Evolutionary conservation across 805 yeast species (phyloP), one percentile per base, ranked within the genome.

Genomic region (Candida ascalaphidarum): DNA sequence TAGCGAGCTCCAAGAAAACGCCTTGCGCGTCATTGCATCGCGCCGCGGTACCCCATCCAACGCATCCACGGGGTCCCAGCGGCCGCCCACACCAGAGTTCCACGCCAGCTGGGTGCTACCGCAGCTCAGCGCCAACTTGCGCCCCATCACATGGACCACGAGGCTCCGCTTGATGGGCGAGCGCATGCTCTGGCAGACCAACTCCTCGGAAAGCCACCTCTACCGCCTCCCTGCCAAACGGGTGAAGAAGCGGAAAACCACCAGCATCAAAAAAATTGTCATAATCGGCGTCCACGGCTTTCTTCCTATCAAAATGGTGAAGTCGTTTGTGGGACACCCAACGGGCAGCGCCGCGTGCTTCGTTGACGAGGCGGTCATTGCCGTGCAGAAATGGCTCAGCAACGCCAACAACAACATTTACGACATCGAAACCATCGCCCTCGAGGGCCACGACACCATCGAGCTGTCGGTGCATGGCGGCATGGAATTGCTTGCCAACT

Each of bases 391-490:
- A n/a, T 60, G 65, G 65, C 8, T 17, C 8, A n/a, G n/a, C n/a
- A 8, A 17, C 8, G 18, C 8, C 8, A 17, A 8, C 8, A 8
- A 8, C 18, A 25, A 39, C 7, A 32, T 36, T 12, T 29, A 31
- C 29, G 51, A 50, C 10, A 50, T 61, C 8, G 50, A 53, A 22
- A 49, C 62, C 0, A 58, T 62, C 20, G 57, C 65, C 5, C 41
- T 62, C 7, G 69, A 62, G 27, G 67, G 69, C 1, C 52, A 51
- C 28, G 68, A 68, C 4, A 46, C 42, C 16, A 46, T 57, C 11
- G 36, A 39, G 6, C 51, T 52, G 9, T 33, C 66, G 23, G 55
- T 47, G 4, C 41, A 43, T 7, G 37, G 43, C 22, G 41, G 54
- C 21, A 27, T 43, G 11, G 31, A 38, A 23, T 32, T 62, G 7